Base-by-base conservation (phyloP, 768 basidiomycete genomes). In the Galerina sulciceps region DNA sequence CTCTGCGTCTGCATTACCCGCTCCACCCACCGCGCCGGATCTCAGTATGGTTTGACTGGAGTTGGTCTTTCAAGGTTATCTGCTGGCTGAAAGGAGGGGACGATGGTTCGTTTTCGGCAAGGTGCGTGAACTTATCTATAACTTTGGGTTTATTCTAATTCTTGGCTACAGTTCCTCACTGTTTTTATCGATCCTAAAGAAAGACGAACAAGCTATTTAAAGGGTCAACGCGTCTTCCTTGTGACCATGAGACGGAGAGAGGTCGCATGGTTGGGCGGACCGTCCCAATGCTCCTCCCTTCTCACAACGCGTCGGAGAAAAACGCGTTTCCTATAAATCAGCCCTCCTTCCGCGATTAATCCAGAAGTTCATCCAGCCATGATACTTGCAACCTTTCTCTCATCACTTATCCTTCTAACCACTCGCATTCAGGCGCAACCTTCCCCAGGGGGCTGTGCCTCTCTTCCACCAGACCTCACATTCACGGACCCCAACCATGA, bases 401-500 rank as follows among this genome's bases (percentile, higher is more conserved):
- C 53, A 20, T 35, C 48, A 13, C 49, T 65, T 6, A 35, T 45
- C 17, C 53, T 65, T 10, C 26, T 31, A 8, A 52, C 57, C 14
- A 17, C 58, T 23, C 64, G 61, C 9, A 22, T 50, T 15, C 48
- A 53, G 23, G 58, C 59, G 5, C 22, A 35, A 17, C 49, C 59
- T 11, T 48, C 69, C 0, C 47, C 69, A 13, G 63, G 57, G 2
- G 26, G 48, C 4, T 73, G 73, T 58, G 47, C 68, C 17, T 37
- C 65, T 13, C 65, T 73, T 23, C 71, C 72, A 0, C 34, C 49
- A 17, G 66, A 66, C 36, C 64, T 75, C 35, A 59, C 59, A 10
- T 73, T 73, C 20, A 66, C 55, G 34, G 71, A 4, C 26, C 26
- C 67, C 57, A 78, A 79, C 63, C 49, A 75, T 43, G 73, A 69